Evolutionary conservation across 305 asterid genomes (phyloP).

Genomic region (Petunia hybrid): DNA sequence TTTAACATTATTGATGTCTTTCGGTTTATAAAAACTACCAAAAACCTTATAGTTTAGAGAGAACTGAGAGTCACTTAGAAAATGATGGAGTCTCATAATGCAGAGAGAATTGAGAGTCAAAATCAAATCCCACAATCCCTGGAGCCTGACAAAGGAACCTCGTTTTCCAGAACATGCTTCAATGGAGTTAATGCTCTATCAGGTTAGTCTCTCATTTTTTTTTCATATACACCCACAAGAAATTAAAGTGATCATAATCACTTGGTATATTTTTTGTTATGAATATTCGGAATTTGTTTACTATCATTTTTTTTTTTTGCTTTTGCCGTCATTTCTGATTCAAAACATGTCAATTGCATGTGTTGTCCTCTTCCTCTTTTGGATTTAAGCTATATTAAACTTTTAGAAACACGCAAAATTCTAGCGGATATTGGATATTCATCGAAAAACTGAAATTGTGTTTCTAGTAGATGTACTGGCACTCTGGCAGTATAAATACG

Average conservation of each 20-base stretch:
- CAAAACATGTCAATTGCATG: neutral
- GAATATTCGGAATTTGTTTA: neutral
- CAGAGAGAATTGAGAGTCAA: slow-evolving; percentile 43
- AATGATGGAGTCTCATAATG: slow-evolving; percentile 17
- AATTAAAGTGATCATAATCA: too few relatives aligned
- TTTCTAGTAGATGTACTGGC: too few relatives aligned
- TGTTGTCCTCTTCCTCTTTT: neutral
- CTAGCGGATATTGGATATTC: too few relatives aligned
- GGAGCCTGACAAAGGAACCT: slow-evolving; percentile 44
- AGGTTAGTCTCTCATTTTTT: slow-evolving; percentile 34
- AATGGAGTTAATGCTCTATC: slow-evolving; percentile 59
- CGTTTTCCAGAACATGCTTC: slow-evolving; percentile 61
- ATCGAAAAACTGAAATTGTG: too few relatives aligned
- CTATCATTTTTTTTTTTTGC: neutral
- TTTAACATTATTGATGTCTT: neutral
- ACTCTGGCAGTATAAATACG: too few relatives aligned
- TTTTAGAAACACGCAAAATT: too few relatives aligned
- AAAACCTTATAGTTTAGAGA: neutral
- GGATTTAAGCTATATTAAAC: too few relatives aligned
- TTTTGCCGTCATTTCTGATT: neutral
- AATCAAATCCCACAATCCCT: slow-evolving; percentile 29
- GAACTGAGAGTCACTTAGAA: neutral
- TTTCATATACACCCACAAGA: neutral
- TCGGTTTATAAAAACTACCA: neutral
- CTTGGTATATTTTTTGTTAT: neutral